phyloP scores from a whole-genome alignment of 106 monocot genomes.

The Xerophyta viscosa region DNA sequence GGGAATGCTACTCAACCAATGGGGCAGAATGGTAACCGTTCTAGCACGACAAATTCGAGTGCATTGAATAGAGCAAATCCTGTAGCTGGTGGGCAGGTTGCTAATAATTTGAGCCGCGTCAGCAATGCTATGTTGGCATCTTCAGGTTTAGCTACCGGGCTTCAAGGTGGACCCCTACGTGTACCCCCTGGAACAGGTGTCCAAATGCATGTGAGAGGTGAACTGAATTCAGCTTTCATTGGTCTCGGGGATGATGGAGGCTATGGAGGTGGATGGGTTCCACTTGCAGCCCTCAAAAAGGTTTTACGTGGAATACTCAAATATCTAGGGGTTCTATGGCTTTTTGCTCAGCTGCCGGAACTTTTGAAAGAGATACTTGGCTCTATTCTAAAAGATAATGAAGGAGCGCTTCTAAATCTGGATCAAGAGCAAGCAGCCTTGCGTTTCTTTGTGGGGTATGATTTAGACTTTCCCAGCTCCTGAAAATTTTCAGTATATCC shows the following conservation, averaged over 20 bases:
- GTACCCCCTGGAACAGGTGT: constrained; percentile 67
- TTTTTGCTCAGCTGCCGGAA: constrained; percentile 94
- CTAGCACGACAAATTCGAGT: constrained; percentile 15
- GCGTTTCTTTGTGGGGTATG: constrained; percentile 97
- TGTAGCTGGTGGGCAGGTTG: constrained; percentile 37
- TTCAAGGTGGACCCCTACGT: constrained; percentile 63
- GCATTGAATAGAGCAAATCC: constrained; percentile 36
- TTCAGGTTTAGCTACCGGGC: constrained; percentile 46
- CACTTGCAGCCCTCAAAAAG: constrained; percentile 94
- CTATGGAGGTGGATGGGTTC: constrained; percentile 99
- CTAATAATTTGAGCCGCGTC: constrained; percentile 44
- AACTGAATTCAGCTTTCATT: constrained; percentile 92
- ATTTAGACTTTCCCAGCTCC: neutral
- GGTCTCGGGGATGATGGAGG: constrained; percentile 99
- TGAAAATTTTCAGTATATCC: too few species aligned
- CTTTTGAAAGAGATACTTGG: constrained; percentile 94
- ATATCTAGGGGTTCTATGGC: constrained; percentile 96
- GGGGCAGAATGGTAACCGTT: constrained; percentile 27
- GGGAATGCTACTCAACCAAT: constrained; percentile 18
- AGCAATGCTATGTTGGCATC: constrained; percentile 54
- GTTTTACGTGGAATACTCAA: constrained; percentile 92
- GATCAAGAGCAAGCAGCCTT: constrained; percentile 98
- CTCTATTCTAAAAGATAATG: constrained; percentile 87
- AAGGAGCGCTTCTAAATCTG: constrained; percentile 90
- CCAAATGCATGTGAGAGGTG: constrained; percentile 83